phyloP scores from a whole-genome alignment of 176 grass and related monocot species.

The Ananas comosus region DNA sequence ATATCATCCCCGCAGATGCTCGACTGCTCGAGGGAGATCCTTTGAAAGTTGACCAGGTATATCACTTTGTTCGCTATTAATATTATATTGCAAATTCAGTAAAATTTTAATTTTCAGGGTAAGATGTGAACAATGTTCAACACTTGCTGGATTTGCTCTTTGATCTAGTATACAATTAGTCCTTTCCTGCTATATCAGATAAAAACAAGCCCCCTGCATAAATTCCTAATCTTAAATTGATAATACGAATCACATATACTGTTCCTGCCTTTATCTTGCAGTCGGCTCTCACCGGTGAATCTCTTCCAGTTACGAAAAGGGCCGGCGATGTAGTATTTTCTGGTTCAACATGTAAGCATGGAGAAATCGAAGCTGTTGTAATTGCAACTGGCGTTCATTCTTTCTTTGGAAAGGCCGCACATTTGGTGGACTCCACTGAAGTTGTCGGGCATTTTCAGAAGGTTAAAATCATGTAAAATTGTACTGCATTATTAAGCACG shows the following conservation, averaged over 20 bases:
- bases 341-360: slow-evolving; percentile 76
- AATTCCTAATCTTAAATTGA: not conserved
- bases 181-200: not conserved
- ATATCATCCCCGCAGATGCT: slow-evolving; percentile 71
- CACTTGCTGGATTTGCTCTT: not conserved
- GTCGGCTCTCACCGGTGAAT: slow-evolving; percentile 77
- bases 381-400: slow-evolving; percentile 52
- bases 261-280: slow-evolving; percentile 15
- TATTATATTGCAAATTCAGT: not conserved
- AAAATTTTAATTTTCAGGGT: not conserved
- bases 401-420: slow-evolving; percentile 69
- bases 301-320: slow-evolving; percentile 59
- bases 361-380: slow-evolving; percentile 64
- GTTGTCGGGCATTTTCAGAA: slow-evolving; percentile 76
- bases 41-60: slow-evolving; percentile 81
- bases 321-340: slow-evolving; percentile 51
- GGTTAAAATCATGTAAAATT: slow-evolving; percentile 22
- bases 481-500: not conserved
- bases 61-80: not conserved
- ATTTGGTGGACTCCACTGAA: slow-evolving; percentile 71
- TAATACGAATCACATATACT: not conserved
- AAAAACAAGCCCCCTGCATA: not conserved
- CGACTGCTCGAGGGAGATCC: slow-evolving; percentile 69
- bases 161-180: not conserved
- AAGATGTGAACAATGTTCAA: not conserved